phyloP scores from a whole-genome alignment of 257 asterid species.

The Salvia splendens region DNA sequence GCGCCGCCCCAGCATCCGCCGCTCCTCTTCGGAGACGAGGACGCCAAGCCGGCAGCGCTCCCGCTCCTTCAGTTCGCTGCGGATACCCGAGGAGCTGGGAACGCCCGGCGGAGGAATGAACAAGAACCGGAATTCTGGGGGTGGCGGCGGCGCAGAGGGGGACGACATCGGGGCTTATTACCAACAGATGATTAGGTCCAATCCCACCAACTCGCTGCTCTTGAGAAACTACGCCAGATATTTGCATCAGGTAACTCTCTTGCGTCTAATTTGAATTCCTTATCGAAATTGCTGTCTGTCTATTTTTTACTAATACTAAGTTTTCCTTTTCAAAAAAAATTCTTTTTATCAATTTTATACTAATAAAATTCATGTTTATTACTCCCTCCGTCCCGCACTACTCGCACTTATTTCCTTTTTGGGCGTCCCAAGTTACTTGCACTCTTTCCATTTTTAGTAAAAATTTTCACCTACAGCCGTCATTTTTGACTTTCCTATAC shows the following conservation, averaged over 20 bases:
- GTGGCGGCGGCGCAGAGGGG: conserved; percentile 39
- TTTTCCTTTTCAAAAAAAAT: too few relatives aligned
- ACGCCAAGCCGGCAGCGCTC: conserved; percentile 40
- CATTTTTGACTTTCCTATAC: too few relatives aligned
- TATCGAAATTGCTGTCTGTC: too few relatives aligned
- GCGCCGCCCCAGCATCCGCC: conserved; percentile 30
- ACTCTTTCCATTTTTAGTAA: too few relatives aligned
- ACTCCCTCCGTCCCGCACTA: too few relatives aligned
- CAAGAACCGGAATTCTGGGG: conserved; percentile 44
- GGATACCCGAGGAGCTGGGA: conserved; percentile 42
- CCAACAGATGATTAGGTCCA: conserved; percentile 49
- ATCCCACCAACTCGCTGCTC: conserved; percentile 57
- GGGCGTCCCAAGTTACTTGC: too few relatives aligned
- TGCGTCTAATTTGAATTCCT: too few relatives aligned
- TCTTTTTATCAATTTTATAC: too few relatives aligned
- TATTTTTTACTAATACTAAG: too few relatives aligned
- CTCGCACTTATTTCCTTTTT: too few relatives aligned
- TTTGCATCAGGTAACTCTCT: conserved; percentile 83
- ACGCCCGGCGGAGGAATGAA: conserved; percentile 52
- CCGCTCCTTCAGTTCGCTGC: conserved; percentile 29
- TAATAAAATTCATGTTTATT: too few relatives aligned
- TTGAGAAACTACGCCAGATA: conserved; percentile 70
- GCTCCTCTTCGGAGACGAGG: conserved; percentile 38
- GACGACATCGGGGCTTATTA: conserved; percentile 50
- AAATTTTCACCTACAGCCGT: too few relatives aligned